Base-by-base conservation (phyloP, 1,284 basidiomycete genomes). In the Ceratobasidium sp. region DNA sequence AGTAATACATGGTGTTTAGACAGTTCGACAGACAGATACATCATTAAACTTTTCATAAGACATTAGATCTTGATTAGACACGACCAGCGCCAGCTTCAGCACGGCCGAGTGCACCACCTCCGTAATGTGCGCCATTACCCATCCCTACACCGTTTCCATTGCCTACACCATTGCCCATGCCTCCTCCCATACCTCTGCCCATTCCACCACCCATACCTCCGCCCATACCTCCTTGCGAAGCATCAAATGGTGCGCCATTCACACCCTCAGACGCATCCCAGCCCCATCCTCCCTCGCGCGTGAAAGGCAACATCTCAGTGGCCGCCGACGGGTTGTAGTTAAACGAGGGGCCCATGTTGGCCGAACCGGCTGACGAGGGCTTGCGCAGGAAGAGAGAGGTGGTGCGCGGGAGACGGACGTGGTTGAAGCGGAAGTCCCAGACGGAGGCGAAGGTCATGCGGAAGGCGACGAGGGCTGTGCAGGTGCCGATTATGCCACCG, bases 401-500 rank as follows among this genome's bases (percentile, higher is more conserved):
- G 8, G 84, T 81, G 1, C 85, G 83, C 1, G 87, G 87, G 48
- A 89, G 84, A 44, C 87, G 81, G 57, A 89, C 77, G 78, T 89
- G 87, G 80, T 89, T 89, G 83, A 88, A 89, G 15, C 88, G 81
- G 81, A 88, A 89, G 79, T 89, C 88, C 78, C 84, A 85, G 47
- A 87, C 80, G n/a, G 86, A 81, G 0, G 86, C 87, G 78, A 88
- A 89, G 1, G 86, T 88, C 79, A 87, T 86, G 19, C 88, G 84
- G 82, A 86, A 90, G 1, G 88, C 86, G 53, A 87, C 85, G 51
- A 89, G 78, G 0, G 88, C 87, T 17, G 82, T 84, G 62, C 80
- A 79, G 2, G 83, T 85, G 0, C 88, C 88, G 51, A 88, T 88
- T 60, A 87, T 79, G 0, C 82, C 87, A 29, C 88, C 88, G 17